Percentiles rank a stretch among this genome's conserved stretches.
These are phyloP conservation scores for Kazachstania sp. DNA, from an alignment of 1,139 yeast species.

Conservation along the genomic window DNA sequence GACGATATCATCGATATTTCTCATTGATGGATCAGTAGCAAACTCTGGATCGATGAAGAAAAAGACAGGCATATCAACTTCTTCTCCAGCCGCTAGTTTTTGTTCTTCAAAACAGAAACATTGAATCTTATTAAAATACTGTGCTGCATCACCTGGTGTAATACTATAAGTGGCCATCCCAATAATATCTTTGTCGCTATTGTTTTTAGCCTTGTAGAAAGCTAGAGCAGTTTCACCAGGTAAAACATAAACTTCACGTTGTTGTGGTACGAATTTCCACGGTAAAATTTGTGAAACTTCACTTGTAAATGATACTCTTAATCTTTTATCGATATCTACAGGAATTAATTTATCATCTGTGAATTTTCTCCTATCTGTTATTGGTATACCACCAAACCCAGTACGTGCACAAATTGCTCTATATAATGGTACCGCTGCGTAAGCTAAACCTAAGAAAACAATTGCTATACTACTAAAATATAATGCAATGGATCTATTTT, in stretches of 20 bases:
- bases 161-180: constrained; percentile 99
- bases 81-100: constrained; percentile 88
- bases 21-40: constrained; percentile 89
- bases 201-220: constrained; percentile 85
- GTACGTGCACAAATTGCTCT: constrained; percentile 89
- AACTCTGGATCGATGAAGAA: constrained; percentile 97
- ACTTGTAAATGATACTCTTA: constrained; percentile 77
- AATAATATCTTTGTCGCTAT: constrained; percentile 78
- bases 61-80: constrained; percentile 98
- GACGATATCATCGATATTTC: constrained; percentile 82
- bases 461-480: constrained; percentile 68
- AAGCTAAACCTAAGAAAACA: constrained; percentile 69
- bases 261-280: constrained; percentile 94
- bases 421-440: constrained; percentile 89
- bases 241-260: constrained; percentile 81
- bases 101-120: constrained; percentile 99
- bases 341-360: constrained; percentile 85
- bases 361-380: constrained; percentile 71
- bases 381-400: constrained; percentile 94
- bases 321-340: constrained; percentile 75
- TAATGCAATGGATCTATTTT: constrained; percentile 49
- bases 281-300: constrained; percentile 89
- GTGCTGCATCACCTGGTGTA: constrained; percentile 93
- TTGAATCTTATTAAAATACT: constrained; percentile 91
- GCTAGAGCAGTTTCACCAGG: constrained; percentile 99